Base-by-base conservation (phyloP, 2,329 filamentous ascomycete species). In the Ceratocystiopsis sp. region DNA sequence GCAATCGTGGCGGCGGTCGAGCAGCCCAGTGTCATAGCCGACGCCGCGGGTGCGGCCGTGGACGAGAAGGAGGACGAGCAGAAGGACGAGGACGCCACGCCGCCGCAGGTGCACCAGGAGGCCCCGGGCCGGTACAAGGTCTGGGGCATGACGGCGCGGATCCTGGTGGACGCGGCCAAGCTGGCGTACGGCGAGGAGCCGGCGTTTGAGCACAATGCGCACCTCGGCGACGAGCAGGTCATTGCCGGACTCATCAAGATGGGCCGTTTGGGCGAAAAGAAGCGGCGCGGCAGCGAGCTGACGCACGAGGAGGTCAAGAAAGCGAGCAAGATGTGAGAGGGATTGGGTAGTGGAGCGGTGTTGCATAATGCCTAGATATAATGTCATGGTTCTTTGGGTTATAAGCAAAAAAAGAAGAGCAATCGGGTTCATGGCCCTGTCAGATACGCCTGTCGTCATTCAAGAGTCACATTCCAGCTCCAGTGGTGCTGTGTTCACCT, bases 101-200 rank as follows among this genome's bases (percentile, higher is more conserved):
- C 25, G 10, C 25, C 25, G 10, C 25, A 29, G 7, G 25, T 29
- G 7, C 25, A 29, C 5, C 25, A 29, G 61, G 62, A 69, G 46
- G 58, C 61, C 12, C 55, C 60, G 4, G 65, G 65, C 3, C 67
- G 81, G 35, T 94, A 91, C 61, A 78, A 82, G 51, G 86, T 96
- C 5, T 95, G 87, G 73, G 89, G 89, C 15, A 89, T 96, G 84
- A 96, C 89, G 42, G 89, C 85, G 3, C 68, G 85, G 42, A 89
- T 96, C 43, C 59, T 95, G 43, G 84, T 95, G 6, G 89, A 96
- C 61, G 80, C 82, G 5, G 87, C 89, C 33, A 69, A 84, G 48
- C 70, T 93, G 16, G 89, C 87, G 17, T 96, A 91, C 57, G 80
- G 63, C 2, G 72, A 81, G 61, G 75, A 84, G 56, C 89, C 89